Conservation (phyloP, 495 filamentous ascomycete species). For the Thermothielavioides terrestris region DNA sequence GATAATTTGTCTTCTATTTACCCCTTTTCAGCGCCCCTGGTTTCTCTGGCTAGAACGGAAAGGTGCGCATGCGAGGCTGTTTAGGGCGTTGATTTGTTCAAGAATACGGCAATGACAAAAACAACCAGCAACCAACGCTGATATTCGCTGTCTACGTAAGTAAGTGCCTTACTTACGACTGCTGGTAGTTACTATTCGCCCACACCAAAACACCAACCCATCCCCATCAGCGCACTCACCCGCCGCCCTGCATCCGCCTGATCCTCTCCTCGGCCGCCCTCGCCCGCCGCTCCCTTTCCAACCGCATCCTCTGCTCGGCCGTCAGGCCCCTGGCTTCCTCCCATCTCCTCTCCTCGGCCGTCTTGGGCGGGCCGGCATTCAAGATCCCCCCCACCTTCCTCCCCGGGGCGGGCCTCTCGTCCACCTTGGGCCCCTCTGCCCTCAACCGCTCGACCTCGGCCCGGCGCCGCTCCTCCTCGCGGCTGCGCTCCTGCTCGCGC, state of each 20-base stretch:
- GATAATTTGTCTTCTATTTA: no score
- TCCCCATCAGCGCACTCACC: neutral
- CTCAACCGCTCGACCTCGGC: slow-evolving; percentile 55
- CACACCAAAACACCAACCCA: neutral
- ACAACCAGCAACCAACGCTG: no score
- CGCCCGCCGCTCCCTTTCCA: slow-evolving; percentile 75
- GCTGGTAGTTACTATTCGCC: no score
- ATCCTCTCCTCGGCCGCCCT: slow-evolving; percentile 85
- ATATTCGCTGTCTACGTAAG: no score
- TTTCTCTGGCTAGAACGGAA: no score
- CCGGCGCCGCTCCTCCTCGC: slow-evolving; percentile 55
- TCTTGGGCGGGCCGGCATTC: slow-evolving; percentile 48
- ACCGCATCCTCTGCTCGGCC: slow-evolving; percentile 66
- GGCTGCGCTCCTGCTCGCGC: slow-evolving; percentile 51
- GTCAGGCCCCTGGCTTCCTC: slow-evolving; percentile 80
- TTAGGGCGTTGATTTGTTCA: no score
- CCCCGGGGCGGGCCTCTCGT: slow-evolving; percentile 21
- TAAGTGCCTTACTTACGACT: no score
- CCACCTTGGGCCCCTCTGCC: slow-evolving; percentile 39
- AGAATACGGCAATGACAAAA: no score
- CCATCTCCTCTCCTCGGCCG: slow-evolving; percentile 64
- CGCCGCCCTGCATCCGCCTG: slow-evolving; percentile 44
- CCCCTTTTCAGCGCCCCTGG: no score
- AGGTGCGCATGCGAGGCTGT: no score
- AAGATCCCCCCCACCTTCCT: slow-evolving; percentile 37